phyloP scores from a whole-genome alignment of 2,329 filamentous ascomycete species.

The Pezicula neosporulosa region DNA sequence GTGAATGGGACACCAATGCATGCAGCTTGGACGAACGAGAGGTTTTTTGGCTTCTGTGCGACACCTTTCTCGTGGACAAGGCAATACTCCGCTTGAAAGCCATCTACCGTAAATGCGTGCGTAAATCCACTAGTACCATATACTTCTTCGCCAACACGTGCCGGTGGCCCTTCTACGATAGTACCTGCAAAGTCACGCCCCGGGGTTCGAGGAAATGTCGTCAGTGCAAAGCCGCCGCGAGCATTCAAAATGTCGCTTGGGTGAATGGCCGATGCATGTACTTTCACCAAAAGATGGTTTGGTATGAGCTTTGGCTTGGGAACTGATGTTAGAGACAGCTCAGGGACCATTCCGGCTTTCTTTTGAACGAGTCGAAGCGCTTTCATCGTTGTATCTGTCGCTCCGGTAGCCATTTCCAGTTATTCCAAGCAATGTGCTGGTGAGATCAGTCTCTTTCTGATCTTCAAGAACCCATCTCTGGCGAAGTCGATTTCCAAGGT shows the following conservation, averaged over 20 bases:
- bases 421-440: not conserved
- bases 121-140: conserved; percentile 21
- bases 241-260: conserved; percentile 22
- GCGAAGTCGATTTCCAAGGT: not conserved
- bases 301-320: conserved; percentile 13
- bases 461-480: not conserved
- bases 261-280: conserved; percentile 22
- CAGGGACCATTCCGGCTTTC: conserved; percentile 3
- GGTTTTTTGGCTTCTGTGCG: conserved; percentile 13
- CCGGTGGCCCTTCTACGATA: conserved; percentile 9
- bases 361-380: conserved; percentile 16
- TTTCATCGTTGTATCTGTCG: conserved; percentile 14
- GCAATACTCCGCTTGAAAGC: conserved; percentile 20
- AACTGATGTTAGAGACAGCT: conserved; percentile 9
- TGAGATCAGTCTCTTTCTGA: not conserved
- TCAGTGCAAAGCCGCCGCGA: conserved; percentile 16
- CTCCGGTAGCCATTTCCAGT: not conserved
- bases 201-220: conserved; percentile 20
- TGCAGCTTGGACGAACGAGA: conserved; percentile 18
- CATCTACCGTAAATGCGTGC: conserved; percentile 18
- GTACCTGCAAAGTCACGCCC: conserved; percentile 22
- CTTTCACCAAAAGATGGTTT: conserved; percentile 15
- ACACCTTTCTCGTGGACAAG: conserved; percentile 16
- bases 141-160: conserved; percentile 13
- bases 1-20: conserved; percentile 22